Conservation (phyloP, 108 stramenopile species). For the Pseudonitzschia delicatissima region DNA sequence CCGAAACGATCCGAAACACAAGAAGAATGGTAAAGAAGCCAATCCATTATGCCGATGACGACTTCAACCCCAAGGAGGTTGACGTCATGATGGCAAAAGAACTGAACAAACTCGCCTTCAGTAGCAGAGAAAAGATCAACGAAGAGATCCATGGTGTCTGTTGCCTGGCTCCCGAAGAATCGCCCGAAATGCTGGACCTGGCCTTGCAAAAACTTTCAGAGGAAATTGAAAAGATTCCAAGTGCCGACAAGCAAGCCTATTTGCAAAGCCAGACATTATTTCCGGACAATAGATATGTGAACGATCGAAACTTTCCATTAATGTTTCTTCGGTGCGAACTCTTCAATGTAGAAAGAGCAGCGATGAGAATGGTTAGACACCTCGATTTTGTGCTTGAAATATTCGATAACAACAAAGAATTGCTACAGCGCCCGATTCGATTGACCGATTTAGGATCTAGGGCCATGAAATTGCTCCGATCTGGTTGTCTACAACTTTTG, state of each 20-base stretch:
- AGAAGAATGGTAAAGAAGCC: no score
- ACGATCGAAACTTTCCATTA: slow-evolving; percentile 26
- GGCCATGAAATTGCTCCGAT: neutral
- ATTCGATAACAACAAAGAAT: neutral
- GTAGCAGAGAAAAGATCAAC: slow-evolving; percentile 10
- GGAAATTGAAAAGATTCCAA: neutral
- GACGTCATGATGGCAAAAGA: slow-evolving; percentile 20
- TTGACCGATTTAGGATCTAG: neutral
- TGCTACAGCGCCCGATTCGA: neutral
- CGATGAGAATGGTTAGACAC: slow-evolving; percentile 23
- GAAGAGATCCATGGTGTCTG: slow-evolving; percentile 36
- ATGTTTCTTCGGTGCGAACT: slow-evolving; percentile 40
- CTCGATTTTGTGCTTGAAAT: slow-evolving; percentile 25
- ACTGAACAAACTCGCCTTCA: slow-evolving; percentile 15
- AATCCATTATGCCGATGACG: neutral
- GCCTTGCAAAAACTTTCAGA: neutral
- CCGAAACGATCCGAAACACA: no score
- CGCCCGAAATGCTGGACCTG: neutral
- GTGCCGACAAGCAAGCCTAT: neutral
- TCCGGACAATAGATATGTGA: slow-evolving; percentile 17
- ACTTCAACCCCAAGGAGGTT: neutral
- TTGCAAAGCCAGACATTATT: neutral
- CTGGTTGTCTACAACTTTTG: neutral
- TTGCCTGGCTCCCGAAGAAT: slow-evolving; percentile 5
- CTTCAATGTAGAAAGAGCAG: slow-evolving; percentile 29